Evolutionary conservation across 768 basidiomycete genomes (phyloP).

Genomic region (Mycena indigotica): DNA sequence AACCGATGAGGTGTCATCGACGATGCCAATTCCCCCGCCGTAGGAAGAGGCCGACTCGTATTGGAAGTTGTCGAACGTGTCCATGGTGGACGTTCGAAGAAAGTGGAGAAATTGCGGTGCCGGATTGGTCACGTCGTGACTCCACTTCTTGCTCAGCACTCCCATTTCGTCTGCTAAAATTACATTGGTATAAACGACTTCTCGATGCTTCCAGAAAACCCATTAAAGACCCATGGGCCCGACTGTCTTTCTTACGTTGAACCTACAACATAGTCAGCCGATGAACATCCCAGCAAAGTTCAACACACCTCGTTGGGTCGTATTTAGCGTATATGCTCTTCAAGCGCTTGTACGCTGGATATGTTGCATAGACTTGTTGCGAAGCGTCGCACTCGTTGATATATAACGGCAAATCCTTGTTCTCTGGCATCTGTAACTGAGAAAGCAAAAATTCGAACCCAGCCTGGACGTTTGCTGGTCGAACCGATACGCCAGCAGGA

Average conservation of each 20-base stretch:
- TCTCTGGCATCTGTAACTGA: constrained; percentile 19
- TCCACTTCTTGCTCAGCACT: neutral
- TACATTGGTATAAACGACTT: neutral
- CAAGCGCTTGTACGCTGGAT: neutral
- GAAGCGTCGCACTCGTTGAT: constrained; percentile 8
- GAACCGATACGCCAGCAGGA: neutral
- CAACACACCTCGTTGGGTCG: constrained; percentile 9
- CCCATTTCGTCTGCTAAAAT: neutral
- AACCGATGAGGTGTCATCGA: constrained; percentile 81
- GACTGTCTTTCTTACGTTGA: neutral
- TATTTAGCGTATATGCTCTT: constrained; percentile 8
- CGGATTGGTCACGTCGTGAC: neutral
- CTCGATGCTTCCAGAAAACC: neutral
- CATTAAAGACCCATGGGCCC: neutral
- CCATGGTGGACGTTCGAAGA: constrained; percentile 44
- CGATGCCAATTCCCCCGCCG: constrained; percentile 66
- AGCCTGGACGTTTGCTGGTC: neutral
- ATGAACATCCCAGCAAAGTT: too few relatives aligned
- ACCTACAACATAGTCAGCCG: too few relatives aligned
- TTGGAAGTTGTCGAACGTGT: constrained; percentile 84
- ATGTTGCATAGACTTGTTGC: constrained; percentile 7
- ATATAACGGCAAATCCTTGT: constrained; percentile 6
- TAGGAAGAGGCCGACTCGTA: constrained; percentile 84
- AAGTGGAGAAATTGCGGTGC: neutral
- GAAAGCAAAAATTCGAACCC: constrained; percentile 12